Percentiles rank a stretch among this genome's conserved stretches.
Conservation (phyloP, 2,329 filamentous ascomycete genomes). For the Calonectria montana region DNA sequence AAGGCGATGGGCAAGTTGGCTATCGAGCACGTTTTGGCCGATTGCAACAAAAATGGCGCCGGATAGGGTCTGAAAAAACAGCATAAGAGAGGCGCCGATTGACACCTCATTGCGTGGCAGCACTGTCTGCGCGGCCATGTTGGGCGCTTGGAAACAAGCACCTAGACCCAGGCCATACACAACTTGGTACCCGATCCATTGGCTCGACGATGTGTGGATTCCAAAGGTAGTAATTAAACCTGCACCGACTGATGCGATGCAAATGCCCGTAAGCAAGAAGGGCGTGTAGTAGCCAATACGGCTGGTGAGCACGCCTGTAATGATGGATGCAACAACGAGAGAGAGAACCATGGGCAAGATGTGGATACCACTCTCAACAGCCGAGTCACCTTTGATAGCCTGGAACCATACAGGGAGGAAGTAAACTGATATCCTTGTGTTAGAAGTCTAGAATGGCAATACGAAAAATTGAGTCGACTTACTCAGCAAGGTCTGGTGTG, state of each 20-base stretch:
- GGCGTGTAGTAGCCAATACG: constrained; percentile 56
- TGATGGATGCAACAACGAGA: constrained; percentile 41
- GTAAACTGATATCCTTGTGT: constrained; percentile 2
- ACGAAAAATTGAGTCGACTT: not conserved
- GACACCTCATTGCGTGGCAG: constrained; percentile 56
- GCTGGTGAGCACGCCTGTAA: constrained; percentile 43
- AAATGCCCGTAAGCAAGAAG: constrained; percentile 49
- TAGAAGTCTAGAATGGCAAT: not conserved
- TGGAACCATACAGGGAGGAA: constrained; percentile 64
- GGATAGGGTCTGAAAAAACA: constrained; percentile 58
- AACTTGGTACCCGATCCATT: constrained; percentile 50
- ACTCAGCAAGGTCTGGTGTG: constrained; percentile 40
- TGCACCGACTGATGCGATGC: constrained; percentile 48
- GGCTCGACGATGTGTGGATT: constrained; percentile 27
- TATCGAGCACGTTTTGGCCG: constrained; percentile 63
- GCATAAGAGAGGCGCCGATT: constrained; percentile 57
- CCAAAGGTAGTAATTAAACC: constrained; percentile 56
- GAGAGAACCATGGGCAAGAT: constrained; percentile 44
- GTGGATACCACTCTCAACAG: constrained; percentile 39
- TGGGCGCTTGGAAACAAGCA: constrained; percentile 56
- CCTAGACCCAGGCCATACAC: constrained; percentile 57
- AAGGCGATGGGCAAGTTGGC: constrained; percentile 48
- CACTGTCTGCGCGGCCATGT: constrained; percentile 59
- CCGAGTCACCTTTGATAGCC: constrained; percentile 49
- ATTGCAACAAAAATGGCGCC: constrained; percentile 63